A percentile compares a stretch with the other conserved stretches of the same genome.
phyloP scores from a whole-genome alignment of 2,329 filamentous ascomycete species.

The Alternaria sp. region DNA sequence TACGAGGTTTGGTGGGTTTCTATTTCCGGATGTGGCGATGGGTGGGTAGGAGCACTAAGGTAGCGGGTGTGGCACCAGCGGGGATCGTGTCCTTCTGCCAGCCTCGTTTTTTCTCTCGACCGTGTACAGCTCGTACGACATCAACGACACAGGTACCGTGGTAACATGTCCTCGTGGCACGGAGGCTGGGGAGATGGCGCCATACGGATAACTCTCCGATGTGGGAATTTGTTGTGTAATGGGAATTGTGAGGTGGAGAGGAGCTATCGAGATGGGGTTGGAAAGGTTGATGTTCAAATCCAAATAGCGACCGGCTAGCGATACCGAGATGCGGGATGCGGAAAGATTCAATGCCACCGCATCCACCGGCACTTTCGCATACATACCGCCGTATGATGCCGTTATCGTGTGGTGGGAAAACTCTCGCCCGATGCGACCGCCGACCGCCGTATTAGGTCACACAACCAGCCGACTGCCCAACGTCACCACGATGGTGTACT shows the following conservation, averaged over 20 bases:
- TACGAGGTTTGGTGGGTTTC: background rate
- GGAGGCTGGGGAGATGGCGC: background rate
- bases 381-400: background rate
- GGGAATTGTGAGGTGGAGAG: background rate
- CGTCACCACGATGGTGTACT: no score
- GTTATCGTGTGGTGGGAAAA: background rate
- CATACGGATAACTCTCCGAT: background rate
- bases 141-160: background rate
- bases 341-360: background rate
- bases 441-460: background rate
- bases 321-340: background rate
- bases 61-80: conserved; percentile 9
- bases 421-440: background rate
- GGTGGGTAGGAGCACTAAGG: background rate
- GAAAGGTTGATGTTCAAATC: background rate
- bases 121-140: background rate
- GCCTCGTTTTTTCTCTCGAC: background rate
- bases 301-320: background rate
- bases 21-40: conserved; percentile 7
- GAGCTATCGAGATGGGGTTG: background rate
- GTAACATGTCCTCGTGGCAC: background rate
- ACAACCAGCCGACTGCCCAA: background rate
- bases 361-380: background rate
- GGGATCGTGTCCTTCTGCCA: background rate
- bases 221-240: background rate